Conservation (phyloP, 1,284 basidiomycete genomes). For the Spongispora temasekensis region DNA sequence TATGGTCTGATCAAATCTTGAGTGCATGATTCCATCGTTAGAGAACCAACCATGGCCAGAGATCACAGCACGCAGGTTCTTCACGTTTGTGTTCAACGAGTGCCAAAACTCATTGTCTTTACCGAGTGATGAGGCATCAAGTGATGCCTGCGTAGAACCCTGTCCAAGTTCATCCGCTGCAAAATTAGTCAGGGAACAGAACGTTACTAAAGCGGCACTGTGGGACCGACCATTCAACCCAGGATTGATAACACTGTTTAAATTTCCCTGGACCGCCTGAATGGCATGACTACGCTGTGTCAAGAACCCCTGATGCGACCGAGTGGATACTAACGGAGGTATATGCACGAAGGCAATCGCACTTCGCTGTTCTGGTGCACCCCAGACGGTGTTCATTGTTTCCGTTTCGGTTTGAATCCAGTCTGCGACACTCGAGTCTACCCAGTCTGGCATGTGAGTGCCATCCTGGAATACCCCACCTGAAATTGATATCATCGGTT, state of each 20-base stretch:
- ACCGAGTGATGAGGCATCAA: constrained; percentile 37
- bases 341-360: constrained; percentile 73
- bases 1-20: neutral
- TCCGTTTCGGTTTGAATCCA: constrained; percentile 59
- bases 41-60: constrained; percentile 59
- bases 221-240: constrained; percentile 56
- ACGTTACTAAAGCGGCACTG: neutral
- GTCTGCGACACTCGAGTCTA: constrained; percentile 57
- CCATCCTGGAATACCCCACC: constrained; percentile 52
- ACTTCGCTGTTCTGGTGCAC: constrained; percentile 48
- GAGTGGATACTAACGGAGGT: constrained; percentile 47
- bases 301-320: neutral
- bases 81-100: constrained; percentile 55
- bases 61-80: constrained; percentile 63
- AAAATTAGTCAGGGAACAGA: neutral
- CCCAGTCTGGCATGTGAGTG: constrained; percentile 59
- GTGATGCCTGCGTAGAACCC: constrained; percentile 61
- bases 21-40: neutral
- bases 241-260: constrained; percentile 54
- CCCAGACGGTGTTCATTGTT: constrained; percentile 53
- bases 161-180: constrained; percentile 55
- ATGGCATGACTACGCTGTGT: constrained; percentile 53
- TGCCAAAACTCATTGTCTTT: constrained; percentile 64
- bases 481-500: constrained; percentile 21
- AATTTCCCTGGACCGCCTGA: constrained; percentile 47